A percentile compares a stretch with the other conserved stretches of the same genome.
phyloP scores from a whole-genome alignment of 148 eudicot species.

The Amaranthus cruentus region DNA sequence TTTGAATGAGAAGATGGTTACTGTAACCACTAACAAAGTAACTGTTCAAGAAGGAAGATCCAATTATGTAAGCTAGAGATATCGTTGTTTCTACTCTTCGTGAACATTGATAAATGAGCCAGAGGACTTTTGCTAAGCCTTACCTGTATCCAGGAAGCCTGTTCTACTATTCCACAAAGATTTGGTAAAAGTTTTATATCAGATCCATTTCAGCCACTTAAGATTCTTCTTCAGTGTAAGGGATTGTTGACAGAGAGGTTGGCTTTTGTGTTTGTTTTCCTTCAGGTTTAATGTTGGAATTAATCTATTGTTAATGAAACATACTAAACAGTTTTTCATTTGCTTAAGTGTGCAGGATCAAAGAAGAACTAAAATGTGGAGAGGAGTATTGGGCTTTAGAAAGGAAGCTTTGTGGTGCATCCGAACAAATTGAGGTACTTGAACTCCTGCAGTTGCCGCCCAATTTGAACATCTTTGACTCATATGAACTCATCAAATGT shows the following conservation, averaged over 20 bases:
- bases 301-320: neutral
- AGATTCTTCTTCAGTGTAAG: slow-evolving; percentile 45
- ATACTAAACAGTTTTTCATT: slow-evolving; percentile 3
- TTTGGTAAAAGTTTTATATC: slow-evolving; percentile 31
- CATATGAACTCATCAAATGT: neutral
- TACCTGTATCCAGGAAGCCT: slow-evolving; percentile 30
- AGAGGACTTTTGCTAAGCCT: neutral
- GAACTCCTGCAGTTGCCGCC: neutral
- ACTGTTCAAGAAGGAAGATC: slow-evolving; percentile 22
- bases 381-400: slow-evolving; percentile 89
- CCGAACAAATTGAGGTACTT: slow-evolving; percentile 49
- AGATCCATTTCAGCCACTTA: slow-evolving; percentile 66
- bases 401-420: slow-evolving; percentile 73
- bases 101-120: neutral
- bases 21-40: slow-evolving; percentile 23
- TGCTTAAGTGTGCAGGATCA: slow-evolving; percentile 48
- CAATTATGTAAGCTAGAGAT: slow-evolving; percentile 30
- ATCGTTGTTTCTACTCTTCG: neutral
- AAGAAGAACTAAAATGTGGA: slow-evolving; percentile 64
- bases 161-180: slow-evolving; percentile 21
- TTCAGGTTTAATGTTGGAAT: neutral
- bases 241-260: slow-evolving; percentile 68
- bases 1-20: slow-evolving; percentile 65
- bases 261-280: slow-evolving; percentile 18
- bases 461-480: neutral